Evolutionary conservation across 2,329 filamentous ascomycete species (phyloP).

Genomic region (Penicillium sp.): DNA sequence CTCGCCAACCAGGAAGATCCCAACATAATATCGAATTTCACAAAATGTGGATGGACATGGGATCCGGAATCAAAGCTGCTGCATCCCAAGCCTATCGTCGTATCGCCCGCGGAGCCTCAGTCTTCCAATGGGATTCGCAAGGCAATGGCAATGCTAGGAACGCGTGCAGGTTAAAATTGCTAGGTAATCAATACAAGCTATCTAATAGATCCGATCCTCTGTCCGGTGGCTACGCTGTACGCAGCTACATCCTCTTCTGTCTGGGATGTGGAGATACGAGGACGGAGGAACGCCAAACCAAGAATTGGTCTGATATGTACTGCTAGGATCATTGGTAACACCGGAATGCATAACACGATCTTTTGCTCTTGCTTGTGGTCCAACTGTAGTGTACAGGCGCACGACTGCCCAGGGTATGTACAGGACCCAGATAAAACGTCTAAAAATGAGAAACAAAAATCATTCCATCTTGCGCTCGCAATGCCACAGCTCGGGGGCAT

Average conservation of each 20-base stretch:
- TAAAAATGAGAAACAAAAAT: constrained; percentile 38
- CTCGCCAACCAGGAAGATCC: constrained; percentile 28
- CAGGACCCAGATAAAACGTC: constrained; percentile 42
- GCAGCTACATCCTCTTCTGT: constrained; percentile 3
- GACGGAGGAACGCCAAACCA: background rate
- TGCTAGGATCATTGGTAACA: constrained; percentile 19
- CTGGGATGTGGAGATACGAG: background rate
- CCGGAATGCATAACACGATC: constrained; percentile 34
- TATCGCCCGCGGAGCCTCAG: constrained; percentile 10
- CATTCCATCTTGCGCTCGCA: constrained; percentile 43
- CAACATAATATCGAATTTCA: constrained; percentile 33
- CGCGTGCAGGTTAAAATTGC: constrained; percentile 23
- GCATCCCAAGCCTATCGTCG: constrained; percentile 31
- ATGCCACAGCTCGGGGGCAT: constrained; percentile 39
- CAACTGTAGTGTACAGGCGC: constrained; percentile 41
- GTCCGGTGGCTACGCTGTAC: background rate
- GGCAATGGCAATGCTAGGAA: constrained; percentile 35
- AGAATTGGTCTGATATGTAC: background rate
- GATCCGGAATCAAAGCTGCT: constrained; percentile 35
- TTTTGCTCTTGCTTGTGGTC: constrained; percentile 38
- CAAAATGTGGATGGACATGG: constrained; percentile 40
- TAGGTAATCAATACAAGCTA: background rate
- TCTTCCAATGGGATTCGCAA: constrained; percentile 31
- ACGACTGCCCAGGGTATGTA: constrained; percentile 43
- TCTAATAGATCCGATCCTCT: constrained; percentile 11